Evolutionary conservation across 352 stramenopile species (phyloP).

Genomic region (Saprolegnia parasitica): DNA sequence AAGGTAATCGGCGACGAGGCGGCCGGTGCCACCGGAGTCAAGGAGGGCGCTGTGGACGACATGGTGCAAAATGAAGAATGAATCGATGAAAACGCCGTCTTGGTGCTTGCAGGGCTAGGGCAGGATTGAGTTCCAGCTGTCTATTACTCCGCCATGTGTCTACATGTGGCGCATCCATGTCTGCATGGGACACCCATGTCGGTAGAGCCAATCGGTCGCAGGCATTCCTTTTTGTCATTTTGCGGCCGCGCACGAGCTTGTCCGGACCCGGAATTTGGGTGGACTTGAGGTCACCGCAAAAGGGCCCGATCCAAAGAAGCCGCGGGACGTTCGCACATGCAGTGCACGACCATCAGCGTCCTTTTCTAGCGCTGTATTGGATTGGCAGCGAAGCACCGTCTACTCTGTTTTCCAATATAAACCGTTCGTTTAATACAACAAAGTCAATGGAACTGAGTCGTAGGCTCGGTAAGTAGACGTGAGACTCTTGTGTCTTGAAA

Average conservation of each 20-base stretch:
- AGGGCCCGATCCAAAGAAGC: not conserved
- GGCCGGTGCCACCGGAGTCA: not conserved
- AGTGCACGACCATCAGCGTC: no score
- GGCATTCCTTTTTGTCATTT: not conserved
- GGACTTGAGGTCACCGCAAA: not conserved
- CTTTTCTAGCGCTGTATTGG: no score
- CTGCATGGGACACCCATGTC: not conserved
- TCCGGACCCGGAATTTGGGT: not conserved
- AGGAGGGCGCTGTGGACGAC: not conserved
- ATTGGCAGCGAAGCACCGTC: no score
- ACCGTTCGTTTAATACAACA: no score
- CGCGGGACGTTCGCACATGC: not conserved
- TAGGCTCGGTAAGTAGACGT: no score
- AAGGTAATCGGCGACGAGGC: no score
- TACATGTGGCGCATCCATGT: not conserved
- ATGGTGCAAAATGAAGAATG: not conserved
- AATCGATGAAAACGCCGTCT: not conserved
- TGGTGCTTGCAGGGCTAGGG: not conserved
- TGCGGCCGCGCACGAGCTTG: not conserved
- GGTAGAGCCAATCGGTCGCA: not conserved
- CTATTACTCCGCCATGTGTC: not conserved
- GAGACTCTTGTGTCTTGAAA: no score
- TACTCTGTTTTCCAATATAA: no score
- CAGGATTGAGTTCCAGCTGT: no score
- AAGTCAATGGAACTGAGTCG: no score